Conservation (phyloP, 352 stramenopile species). For the Phytophthora sojae region DNA sequence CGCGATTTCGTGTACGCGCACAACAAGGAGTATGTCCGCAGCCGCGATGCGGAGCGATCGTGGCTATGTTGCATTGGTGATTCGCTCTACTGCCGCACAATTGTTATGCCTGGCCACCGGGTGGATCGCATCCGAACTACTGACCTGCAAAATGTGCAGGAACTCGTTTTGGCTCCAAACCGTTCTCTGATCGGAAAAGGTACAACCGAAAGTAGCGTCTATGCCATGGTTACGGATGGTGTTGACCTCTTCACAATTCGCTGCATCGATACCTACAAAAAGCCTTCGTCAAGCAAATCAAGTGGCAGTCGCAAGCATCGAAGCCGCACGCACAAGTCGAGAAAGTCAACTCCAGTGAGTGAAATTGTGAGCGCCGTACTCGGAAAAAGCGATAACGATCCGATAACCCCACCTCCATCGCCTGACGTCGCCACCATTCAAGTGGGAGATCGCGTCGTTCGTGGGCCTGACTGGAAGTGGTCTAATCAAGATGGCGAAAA, state of each 20-base stretch:
- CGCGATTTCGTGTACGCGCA: constrained; percentile 78
- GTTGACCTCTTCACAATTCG: constrained; percentile 68
- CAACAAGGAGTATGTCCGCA: constrained; percentile 65
- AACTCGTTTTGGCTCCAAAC: constrained; percentile 66
- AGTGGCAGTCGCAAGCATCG: constrained; percentile 41
- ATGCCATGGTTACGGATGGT: constrained; percentile 77
- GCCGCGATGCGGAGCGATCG: constrained; percentile 71
- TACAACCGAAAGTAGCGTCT: constrained; percentile 68
- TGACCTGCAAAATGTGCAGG: constrained; percentile 55
- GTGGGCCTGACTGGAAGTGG: constrained; percentile 86
- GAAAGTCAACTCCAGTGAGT: constrained; percentile 38
- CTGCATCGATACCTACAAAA: constrained; percentile 70
- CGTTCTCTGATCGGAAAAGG: constrained; percentile 36
- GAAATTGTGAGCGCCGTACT: constrained; percentile 38
- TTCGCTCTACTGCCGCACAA: constrained; percentile 77
- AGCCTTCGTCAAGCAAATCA: constrained; percentile 35
- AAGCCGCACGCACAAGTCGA: constrained; percentile 34
- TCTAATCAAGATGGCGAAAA: constrained; percentile 79
- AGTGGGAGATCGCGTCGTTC: constrained; percentile 75
- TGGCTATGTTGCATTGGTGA: constrained; percentile 77
- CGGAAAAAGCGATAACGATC: constrained; percentile 23
- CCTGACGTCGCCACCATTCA: constrained; percentile 37
- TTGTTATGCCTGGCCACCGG: constrained; percentile 68
- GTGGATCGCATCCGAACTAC: constrained; percentile 65
- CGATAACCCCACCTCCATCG: constrained; percentile 16